These are phyloP conservation scores for Sungouiozyma ichnusensis DNA, from an alignment of 805 yeast genomes.

Conservation along the genomic window DNA sequence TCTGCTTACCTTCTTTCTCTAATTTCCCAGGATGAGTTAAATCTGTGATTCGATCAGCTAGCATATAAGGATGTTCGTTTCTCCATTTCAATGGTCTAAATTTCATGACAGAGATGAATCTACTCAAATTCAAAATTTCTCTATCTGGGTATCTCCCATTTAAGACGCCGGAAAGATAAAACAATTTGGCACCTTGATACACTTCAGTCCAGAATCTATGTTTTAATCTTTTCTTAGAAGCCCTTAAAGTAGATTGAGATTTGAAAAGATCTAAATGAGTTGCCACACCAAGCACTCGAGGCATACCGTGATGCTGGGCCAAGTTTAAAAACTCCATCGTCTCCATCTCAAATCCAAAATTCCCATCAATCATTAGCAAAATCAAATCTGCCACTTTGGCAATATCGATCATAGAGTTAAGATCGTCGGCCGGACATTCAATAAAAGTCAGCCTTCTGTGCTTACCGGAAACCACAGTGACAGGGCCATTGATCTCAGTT, in stretches of 20 bases:
- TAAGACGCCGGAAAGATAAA: conserved; percentile 87
- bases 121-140: conserved; percentile 79
- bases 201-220: conserved; percentile 98
- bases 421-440: conserved; percentile 78
- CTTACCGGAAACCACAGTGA: conserved; percentile 93
- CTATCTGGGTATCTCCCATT: conserved; percentile 98
- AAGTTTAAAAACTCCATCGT: conserved; percentile 96
- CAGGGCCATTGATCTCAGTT: conserved; percentile 85
- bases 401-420: conserved; percentile 91
- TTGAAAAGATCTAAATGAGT: conserved; percentile 93
- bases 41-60: conserved; percentile 88
- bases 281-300: conserved; percentile 87
- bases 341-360: conserved; percentile 98
- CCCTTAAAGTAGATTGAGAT: conserved; percentile 77
- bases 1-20: conserved; percentile 59
- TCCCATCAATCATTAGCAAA: conserved; percentile 83
- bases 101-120: conserved; percentile 95
- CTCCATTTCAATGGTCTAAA: conserved; percentile 99
- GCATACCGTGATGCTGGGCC: conserved; percentile 98
- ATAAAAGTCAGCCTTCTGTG: conserved; percentile 84
- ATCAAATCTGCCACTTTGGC: conserved; percentile 94
- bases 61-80: conserved; percentile 90
- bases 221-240: conserved; percentile 83
- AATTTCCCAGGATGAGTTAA: conserved; percentile 83
- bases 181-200: conserved; percentile 93